phyloP scores from a whole-genome alignment of 148 eudicot species.

The Vaccinium macrocarpon region DNA sequence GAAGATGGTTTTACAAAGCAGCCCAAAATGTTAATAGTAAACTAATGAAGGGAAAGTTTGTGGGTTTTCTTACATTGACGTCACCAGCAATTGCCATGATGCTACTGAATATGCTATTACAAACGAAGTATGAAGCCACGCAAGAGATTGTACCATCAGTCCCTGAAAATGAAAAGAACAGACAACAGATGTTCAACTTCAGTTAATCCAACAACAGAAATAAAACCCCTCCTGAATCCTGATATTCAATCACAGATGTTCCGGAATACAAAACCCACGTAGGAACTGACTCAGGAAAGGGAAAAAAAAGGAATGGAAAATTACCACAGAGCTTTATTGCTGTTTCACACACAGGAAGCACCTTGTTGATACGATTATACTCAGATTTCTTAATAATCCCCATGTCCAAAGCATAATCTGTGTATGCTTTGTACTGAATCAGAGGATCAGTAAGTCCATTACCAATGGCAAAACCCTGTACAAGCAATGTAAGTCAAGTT shows the following conservation, averaged over 20 bases:
- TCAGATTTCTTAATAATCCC: conserved; percentile 61
- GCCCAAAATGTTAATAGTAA: background rate
- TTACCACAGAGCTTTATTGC: conserved; percentile 85
- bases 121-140: conserved; percentile 60
- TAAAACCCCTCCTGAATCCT: background rate
- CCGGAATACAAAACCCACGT: background rate
- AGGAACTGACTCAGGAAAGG: background rate
- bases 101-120: conserved; percentile 67
- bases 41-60: background rate
- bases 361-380: conserved; percentile 57
- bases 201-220: conserved; percentile 13
- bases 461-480: conserved; percentile 90
- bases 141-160: conserved; percentile 82
- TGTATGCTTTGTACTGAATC: conserved; percentile 81
- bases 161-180: conserved; percentile 39
- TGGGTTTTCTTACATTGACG: conserved; percentile 54
- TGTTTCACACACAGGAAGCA: conserved; percentile 73
- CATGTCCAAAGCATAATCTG: conserved; percentile 89
- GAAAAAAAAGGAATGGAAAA: background rate
- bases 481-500: conserved; percentile 8
- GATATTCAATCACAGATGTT: background rate
- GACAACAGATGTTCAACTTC: background rate
- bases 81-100: conserved; percentile 58
- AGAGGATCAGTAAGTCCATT: conserved; percentile 84
- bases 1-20: conserved; percentile 7